phyloP scores from a whole-genome alignment of 805 yeast species.

The Starmera pachycereana region DNA sequence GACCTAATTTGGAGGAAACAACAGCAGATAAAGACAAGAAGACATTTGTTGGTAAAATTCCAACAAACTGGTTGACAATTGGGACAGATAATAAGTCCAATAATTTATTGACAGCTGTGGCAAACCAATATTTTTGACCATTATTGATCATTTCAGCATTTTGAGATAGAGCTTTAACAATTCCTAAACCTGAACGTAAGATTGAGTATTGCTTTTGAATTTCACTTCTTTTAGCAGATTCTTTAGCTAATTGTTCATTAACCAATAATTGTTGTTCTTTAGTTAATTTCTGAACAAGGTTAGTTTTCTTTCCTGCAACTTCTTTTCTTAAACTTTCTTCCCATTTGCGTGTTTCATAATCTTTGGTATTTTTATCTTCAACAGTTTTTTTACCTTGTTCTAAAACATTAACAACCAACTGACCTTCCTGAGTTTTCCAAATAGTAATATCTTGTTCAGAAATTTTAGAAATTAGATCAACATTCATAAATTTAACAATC shows the following conservation, averaged over 20 bases:
- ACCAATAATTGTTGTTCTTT: conserved; percentile 67
- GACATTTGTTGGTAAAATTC: conserved; percentile 33
- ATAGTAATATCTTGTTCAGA: conserved; percentile 45
- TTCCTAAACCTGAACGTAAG: conserved; percentile 38
- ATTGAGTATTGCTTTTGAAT: conserved; percentile 29
- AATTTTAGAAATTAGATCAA: conserved; percentile 22
- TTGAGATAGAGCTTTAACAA: conserved; percentile 43
- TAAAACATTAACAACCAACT: conserved; percentile 55
- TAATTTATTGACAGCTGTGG: conserved; percentile 44
- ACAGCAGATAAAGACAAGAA: conserved; percentile 46
- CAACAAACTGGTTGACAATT: conserved; percentile 27
- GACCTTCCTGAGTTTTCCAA: conserved; percentile 63
- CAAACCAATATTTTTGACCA: conserved; percentile 63
- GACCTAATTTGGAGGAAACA: conserved; percentile 41
- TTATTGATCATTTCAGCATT: conserved; percentile 46
- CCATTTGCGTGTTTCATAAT: conserved; percentile 83
- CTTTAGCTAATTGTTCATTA: conserved; percentile 53
- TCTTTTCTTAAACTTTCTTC: conserved; percentile 76
- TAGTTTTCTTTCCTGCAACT: conserved; percentile 41
- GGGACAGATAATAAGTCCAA: conserved; percentile 33
- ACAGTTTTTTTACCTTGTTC: conserved; percentile 31
- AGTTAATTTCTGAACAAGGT: conserved; percentile 42
- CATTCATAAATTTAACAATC: conserved; percentile 33
- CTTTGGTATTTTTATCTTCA: conserved; percentile 66
- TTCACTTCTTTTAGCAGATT: conserved; percentile 40